These are phyloP conservation scores for Botrytis tulipae DNA, from an alignment of 2,329 filamentous ascomycete genomes.

Conservation along the genomic window DNA sequence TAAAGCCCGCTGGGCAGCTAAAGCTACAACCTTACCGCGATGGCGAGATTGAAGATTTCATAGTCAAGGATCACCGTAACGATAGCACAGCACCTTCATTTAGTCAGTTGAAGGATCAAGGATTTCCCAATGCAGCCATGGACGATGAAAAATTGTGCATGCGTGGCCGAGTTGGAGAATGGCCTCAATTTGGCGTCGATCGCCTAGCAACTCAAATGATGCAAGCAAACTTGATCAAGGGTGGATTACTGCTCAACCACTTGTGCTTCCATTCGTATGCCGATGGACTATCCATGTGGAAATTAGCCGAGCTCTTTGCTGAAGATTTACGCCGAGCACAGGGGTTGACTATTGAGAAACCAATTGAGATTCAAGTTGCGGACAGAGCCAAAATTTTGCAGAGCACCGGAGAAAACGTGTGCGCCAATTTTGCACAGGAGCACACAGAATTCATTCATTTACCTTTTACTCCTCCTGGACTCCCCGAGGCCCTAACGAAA, in stretches of 20 bases:
- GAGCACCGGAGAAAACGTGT: slow-evolving; percentile 7
- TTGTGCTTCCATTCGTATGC: slow-evolving; percentile 9
- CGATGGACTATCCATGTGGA: slow-evolving; percentile 8
- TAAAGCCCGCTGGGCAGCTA: slow-evolving; percentile 10
- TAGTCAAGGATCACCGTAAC: slow-evolving; percentile 11
- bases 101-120: neutral
- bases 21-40: slow-evolving; percentile 12
- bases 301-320: slow-evolving; percentile 5
- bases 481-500: slow-evolving; percentile 1
- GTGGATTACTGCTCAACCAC: slow-evolving; percentile 11
- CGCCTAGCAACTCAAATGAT: slow-evolving; percentile 15
- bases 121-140: slow-evolving; percentile 15
- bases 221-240: slow-evolving; percentile 14
- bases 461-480: slow-evolving; percentile 7
- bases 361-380: slow-evolving; percentile 6
- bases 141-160: slow-evolving; percentile 9
- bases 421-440: neutral
- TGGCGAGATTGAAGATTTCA: slow-evolving; percentile 15
- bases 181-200: slow-evolving; percentile 13
- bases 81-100: slow-evolving; percentile 4
- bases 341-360: slow-evolving; percentile 12
- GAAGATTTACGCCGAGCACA: slow-evolving; percentile 15
- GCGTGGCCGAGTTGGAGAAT: slow-evolving; percentile 14
- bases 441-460: slow-evolving; percentile 8
- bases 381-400: neutral